phyloP scores from a whole-genome alignment of 106 monocot species.

The Amphibolis antarctica region DNA sequence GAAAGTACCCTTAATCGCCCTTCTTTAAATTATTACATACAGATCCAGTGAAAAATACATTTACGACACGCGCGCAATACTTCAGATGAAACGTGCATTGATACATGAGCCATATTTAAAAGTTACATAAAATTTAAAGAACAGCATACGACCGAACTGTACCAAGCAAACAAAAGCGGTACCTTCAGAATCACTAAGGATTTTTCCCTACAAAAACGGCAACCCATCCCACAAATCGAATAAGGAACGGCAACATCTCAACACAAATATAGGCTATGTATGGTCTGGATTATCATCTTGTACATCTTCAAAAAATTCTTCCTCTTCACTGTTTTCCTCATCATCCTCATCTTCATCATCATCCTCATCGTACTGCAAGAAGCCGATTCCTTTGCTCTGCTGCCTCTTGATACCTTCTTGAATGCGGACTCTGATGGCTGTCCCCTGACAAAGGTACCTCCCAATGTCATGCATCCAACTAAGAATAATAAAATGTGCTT shows the following conservation, averaged over 20 bases:
- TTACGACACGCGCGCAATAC: too few relatives aligned
- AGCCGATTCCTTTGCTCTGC: constrained; percentile 10
- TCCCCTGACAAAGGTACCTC: constrained; percentile 4
- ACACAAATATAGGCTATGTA: neutral
- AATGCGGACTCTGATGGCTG: constrained; percentile 17
- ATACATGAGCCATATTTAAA: too few relatives aligned
- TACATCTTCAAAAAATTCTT: constrained; percentile 7
- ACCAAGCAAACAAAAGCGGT: neutral
- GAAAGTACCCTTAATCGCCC: too few relatives aligned
- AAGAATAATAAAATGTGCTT: neutral
- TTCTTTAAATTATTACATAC: too few relatives aligned
- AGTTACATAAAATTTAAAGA: too few relatives aligned
- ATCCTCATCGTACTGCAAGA: constrained; percentile 20
- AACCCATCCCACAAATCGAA: neutral
- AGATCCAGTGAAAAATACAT: too few relatives aligned
- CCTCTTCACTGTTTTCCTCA: constrained; percentile 1
- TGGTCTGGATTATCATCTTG: constrained; percentile 1
- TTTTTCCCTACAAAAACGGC: neutral
- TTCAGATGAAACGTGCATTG: too few relatives aligned
- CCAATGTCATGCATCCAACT: neutral
- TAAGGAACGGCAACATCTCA: neutral
- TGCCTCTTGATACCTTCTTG: constrained; percentile 21
- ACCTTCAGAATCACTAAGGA: neutral
- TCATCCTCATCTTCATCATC: constrained; percentile 9
- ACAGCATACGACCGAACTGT: too few relatives aligned